Base-by-base conservation (phyloP, 1,139 yeast species). In the Yarrowia galli region DNA sequence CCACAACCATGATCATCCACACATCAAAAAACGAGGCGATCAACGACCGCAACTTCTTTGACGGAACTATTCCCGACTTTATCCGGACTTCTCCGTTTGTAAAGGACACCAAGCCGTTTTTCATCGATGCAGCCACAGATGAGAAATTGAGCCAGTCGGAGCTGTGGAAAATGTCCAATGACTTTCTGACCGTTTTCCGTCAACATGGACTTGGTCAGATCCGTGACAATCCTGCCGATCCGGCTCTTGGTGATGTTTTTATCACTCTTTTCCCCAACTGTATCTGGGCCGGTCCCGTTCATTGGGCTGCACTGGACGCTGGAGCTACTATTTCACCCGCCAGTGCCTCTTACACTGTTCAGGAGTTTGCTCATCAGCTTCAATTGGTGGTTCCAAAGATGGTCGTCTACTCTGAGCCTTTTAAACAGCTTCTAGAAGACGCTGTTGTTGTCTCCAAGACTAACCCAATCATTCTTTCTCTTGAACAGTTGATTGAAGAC, bases 291-390 rank as follows among this genome's bases (percentile, higher is more conserved):
- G 74, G 78, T 5, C 68, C 73, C 2, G 67, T 78, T 22, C 80
- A 78, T 65, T 73, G 73, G 54, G 79, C 77, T 0, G 72, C 76
- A 20, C 70, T 78, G n/a, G 69, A 74, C 23, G 71, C 74, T 20
- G 81, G 80, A 10, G 82, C 76, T 3, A 69, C 75, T 2, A 71
- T 79, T 23, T 73, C 79, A 6, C 82, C 82, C 2, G 80, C 79
- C 1, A 79, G 77, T 68, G 72, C 74, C 36, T 74, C 76, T 60
- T 80, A 79, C 70, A 70, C 71, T n/a, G 73, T 76, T 18, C 73
- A 72, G 22, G 82, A 79, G 70, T 74, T 79, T 13, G 72, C 73
- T n/a, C 78, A 77, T 68, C 82, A 80, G 70, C 68, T 79, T 42
- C 68, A 70, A 40, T 71, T 73, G 48, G 71, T 77, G 1, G 68